Evolutionary conservation across 176 grass and related monocot genomes (phyloP), one percentile per base, ranked within the genome.

Genomic region (Tuctoria greenei): DNA sequence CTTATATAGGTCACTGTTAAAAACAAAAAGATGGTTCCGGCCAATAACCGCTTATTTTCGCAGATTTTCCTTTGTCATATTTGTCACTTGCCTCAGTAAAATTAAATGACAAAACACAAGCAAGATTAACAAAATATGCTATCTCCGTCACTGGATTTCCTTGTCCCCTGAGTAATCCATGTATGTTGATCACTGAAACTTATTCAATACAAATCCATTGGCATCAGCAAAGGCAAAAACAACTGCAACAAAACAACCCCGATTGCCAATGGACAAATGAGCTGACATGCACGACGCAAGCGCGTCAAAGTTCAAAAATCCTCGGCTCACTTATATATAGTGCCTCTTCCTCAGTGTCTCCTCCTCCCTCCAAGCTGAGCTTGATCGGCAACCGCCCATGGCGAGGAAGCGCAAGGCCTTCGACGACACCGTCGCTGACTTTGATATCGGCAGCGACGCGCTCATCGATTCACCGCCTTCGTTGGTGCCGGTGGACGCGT

Each of bases 321-420:
- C 10, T 46, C n/a, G 61, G n/a, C 27, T 9, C 66, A 17, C 24
- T 20, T 83, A 83, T 74, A 87, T 46, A 88, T 12, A 51, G 20
- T 54, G n/a, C 42, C 0, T 37, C 61, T 23, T 36, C 20, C 17
- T 57, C 8, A 2, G 65, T 61, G 73, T 78, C 56, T 43, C 80
- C 42, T 50, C 40, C 23, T 9, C 64, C 13, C 20, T 39, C 7
- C 56, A 64, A 9, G 16, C 39, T 66, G 34, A 78, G 68, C 52
- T 61, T 44, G 10, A 74, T 69, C 43, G 38, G 8, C 37, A 20
- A 37, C 12, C 69, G 35, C 74, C 80, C 55, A 84, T 88, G 86
- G 75, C 64, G 64, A 36, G 64, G 39, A 88, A 84, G 50, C 80
- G 86, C 46, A 88, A 84, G 75, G 55, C 80, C 26, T 37, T 55